phyloP scores from a whole-genome alignment of 139 green algal species.

The Coelastrella sp. region DNA sequence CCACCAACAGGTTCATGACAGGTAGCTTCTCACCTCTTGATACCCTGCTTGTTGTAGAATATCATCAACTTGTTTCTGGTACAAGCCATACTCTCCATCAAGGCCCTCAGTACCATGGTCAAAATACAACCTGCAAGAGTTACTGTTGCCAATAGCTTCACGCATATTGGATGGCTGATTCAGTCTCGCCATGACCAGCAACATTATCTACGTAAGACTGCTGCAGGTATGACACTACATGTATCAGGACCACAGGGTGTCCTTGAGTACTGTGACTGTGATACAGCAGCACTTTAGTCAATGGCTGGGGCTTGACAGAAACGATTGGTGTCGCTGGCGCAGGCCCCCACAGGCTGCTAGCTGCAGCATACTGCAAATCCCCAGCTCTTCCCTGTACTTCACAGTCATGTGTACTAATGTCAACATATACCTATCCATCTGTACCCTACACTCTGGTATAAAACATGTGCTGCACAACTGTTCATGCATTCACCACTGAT shows the following conservation, averaged over 20 bases:
- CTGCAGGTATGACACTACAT: no score
- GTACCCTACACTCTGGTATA: background rate
- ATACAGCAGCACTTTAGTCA: no score
- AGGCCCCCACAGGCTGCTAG: no score
- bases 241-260: no score
- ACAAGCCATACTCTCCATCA: conserved; percentile 21
- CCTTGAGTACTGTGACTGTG: no score
- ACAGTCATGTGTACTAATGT: no score
- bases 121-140: conserved; percentile 38
- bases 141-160: background rate
- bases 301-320: no score
- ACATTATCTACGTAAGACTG: background rate
- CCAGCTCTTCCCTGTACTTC: no score
- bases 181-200: background rate
- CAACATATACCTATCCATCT: background rate
- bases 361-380: no score
- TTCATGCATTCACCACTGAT: background rate
- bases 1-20: background rate
- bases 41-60: conserved; percentile 12
- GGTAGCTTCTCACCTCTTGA: background rate
- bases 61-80: conserved; percentile 16
- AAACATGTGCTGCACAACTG: background rate
- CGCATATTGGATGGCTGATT: background rate
- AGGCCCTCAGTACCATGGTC: conserved; percentile 35
- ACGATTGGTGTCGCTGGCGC: no score